phyloP scores from a whole-genome alignment of 768 basidiomycete species.

The Amanita rimosa region DNA sequence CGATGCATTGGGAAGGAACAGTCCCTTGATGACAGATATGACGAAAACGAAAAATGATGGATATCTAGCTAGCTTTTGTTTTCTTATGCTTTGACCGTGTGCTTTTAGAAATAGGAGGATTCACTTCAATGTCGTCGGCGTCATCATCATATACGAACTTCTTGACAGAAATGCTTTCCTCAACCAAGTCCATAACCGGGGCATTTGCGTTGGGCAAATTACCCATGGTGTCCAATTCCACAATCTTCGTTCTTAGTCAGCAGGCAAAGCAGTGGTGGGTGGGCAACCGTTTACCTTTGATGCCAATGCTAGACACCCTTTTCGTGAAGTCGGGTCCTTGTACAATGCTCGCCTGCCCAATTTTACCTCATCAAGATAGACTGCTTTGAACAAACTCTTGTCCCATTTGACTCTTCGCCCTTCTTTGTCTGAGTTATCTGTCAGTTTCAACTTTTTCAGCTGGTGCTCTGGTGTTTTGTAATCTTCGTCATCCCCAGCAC shows the following conservation, averaged over 20 bases:
- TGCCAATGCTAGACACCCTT: constrained; percentile 57
- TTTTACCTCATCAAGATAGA: constrained; percentile 54
- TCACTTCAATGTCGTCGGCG: constrained; percentile 39
- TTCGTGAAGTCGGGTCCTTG: constrained; percentile 30
- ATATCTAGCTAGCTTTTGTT: constrained; percentile 19
- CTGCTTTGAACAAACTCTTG: constrained; percentile 46
- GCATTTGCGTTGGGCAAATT: constrained; percentile 51
- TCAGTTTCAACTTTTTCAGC: constrained; percentile 29
- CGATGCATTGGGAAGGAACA: neutral
- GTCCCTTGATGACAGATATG: constrained; percentile 1
- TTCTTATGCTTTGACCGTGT: constrained; percentile 51
- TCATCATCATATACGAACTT: constrained; percentile 78
- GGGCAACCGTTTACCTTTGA: constrained; percentile 40
- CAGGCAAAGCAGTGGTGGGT: neutral
- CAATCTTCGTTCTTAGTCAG: constrained; percentile 25
- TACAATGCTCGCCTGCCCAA: constrained; percentile 32
- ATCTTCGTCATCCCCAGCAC: constrained; percentile 75
- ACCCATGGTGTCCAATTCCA: constrained; percentile 59
- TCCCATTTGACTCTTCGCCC: constrained; percentile 70
- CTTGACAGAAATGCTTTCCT: constrained; percentile 62
- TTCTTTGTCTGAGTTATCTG: constrained; percentile 24
- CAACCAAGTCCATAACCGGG: constrained; percentile 44
- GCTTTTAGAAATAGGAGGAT: constrained; percentile 28
- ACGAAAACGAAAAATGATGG: neutral
- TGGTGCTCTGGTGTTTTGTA: constrained; percentile 44